These are phyloP conservation scores for Jatropha multifida DNA, from an alignment of 441 rosid species.

Conservation along the genomic window DNA sequence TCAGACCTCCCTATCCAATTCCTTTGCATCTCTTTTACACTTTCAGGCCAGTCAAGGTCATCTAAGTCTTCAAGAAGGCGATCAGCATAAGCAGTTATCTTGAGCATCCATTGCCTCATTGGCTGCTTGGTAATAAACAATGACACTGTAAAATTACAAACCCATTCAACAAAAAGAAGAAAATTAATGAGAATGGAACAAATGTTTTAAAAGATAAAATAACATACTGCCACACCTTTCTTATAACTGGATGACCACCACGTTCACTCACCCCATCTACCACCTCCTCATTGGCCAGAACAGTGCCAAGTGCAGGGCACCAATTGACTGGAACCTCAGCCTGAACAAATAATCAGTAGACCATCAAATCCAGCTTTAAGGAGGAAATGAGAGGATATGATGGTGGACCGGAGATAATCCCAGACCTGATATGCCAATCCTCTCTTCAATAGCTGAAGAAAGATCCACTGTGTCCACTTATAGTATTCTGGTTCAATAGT, in stretches of 20 bases:
- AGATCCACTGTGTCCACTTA: conserved; percentile 98
- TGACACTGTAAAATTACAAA: conserved; percentile 88
- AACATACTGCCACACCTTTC: conserved; percentile 57
- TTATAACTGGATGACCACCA: conserved; percentile 92
- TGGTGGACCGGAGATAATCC: conserved; percentile 22
- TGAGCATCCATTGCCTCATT: conserved; percentile 99
- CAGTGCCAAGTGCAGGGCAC: conserved; percentile 99
- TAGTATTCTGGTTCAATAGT: conserved; percentile 90
- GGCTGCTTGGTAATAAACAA: conserved; percentile 99
- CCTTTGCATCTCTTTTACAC: conserved; percentile 90
- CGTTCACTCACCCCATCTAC: conserved; percentile 98
- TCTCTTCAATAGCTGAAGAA: conserved; percentile 92
- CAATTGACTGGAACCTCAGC: conserved; percentile 98
- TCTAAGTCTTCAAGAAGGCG: conserved; percentile 92
- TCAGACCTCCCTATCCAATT: conserved; percentile 98
- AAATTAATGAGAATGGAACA: conserved; percentile 22
- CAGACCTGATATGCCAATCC: conserved; percentile 96
- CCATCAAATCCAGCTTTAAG: conserved; percentile 28
- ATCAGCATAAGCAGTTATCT: conserved; percentile 94
- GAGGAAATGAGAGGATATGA: conserved; percentile 21
- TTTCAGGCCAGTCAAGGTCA: conserved; percentile 96
- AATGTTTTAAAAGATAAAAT: conserved; percentile 18
- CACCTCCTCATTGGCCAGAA: conserved; percentile 98
- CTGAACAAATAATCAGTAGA: conserved; percentile 37
- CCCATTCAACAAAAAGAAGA: conserved; percentile 51